Conservation (phyloP, 345 rosid genomes). For the Citrus sp. region DNA sequence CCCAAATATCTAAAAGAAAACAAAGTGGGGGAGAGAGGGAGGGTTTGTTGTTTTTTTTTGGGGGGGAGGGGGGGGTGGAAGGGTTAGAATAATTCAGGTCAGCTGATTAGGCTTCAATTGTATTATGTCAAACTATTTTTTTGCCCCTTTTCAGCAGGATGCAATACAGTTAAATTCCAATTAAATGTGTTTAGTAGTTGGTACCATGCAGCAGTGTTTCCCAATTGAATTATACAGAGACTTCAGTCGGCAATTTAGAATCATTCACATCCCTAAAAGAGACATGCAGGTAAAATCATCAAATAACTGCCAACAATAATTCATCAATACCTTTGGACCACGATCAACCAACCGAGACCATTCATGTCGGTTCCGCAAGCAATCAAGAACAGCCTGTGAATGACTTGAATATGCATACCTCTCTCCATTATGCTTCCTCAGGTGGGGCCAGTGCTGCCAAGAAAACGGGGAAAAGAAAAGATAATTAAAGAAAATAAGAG, state of each 20-base stretch:
- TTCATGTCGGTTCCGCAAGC: slow-evolving; percentile 91
- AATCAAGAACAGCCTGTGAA: slow-evolving; percentile 99
- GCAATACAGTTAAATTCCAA: neutral
- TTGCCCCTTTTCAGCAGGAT: neutral
- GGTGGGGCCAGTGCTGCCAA: slow-evolving; percentile 90
- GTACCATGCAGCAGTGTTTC: too few relatives aligned
- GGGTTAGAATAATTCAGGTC: neutral
- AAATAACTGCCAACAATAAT: neutral
- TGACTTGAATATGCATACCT: slow-evolving; percentile 97
- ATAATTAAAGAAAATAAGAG: neutral
- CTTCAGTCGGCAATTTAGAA: neutral
- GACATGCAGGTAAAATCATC: neutral
- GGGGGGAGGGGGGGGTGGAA: rapidly evolving
- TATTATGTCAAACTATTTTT: neutral
- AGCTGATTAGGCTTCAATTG: neutral
- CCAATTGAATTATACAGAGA: neutral
- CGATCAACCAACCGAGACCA: slow-evolving; percentile 99
- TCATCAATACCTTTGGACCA: slow-evolving; percentile 81
- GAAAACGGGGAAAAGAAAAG: slow-evolving; percentile 3
- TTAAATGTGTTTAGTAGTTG: neutral
- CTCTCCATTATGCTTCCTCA: slow-evolving; percentile 98
- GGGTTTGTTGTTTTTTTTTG: too few relatives aligned
- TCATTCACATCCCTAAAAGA: neutral
- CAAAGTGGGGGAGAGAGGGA: neutral
- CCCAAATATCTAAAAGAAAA: neutral